phyloP scores from a whole-genome alignment of 164 flowering plant species.

The Berberis thunbergii region DNA sequence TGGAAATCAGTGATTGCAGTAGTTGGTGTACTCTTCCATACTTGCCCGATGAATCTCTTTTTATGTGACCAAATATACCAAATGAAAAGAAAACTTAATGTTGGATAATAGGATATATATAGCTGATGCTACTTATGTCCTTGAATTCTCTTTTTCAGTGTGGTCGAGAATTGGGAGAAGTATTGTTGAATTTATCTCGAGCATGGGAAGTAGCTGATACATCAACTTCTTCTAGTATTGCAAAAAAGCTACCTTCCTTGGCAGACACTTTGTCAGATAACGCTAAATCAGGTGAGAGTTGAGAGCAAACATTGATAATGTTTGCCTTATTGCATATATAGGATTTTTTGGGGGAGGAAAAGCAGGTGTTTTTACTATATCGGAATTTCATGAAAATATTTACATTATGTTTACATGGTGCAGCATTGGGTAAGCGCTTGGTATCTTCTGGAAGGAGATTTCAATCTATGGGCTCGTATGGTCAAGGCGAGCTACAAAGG shows the following conservation, averaged over 20 bases:
- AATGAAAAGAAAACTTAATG: no score
- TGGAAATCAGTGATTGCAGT: no score
- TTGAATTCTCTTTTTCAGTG: slow-evolving; percentile 40
- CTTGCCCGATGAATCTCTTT: no score
- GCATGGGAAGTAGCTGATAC: slow-evolving; percentile 93
- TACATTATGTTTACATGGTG: slow-evolving; percentile 15
- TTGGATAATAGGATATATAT: no score
- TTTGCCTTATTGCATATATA: neutral
- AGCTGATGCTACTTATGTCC: neutral
- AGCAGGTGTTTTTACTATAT: neutral
- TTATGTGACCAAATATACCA: no score
- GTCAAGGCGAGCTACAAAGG: slow-evolving; percentile 84
- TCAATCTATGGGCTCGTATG: slow-evolving; percentile 91
- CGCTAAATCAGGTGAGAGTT: slow-evolving; percentile 65
- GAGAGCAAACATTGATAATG: no score
- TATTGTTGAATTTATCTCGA: slow-evolving; percentile 62
- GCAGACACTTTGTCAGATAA: slow-evolving; percentile 35
- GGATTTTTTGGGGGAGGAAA: neutral
- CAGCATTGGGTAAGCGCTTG: slow-evolving; percentile 84
- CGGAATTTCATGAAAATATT: neutral
- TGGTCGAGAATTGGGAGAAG: slow-evolving; percentile 80
- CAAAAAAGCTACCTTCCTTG: slow-evolving; percentile 52
- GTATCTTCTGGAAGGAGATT: slow-evolving; percentile 82
- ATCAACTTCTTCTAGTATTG: slow-evolving; percentile 52
- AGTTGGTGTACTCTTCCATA: no score